Percentiles rank a stretch among this genome's conserved stretches.
These are phyloP conservation scores for Papiliotrema terrestris DNA, from an alignment of 1,284 basidiomycete genomes.

Conservation along the genomic window DNA sequence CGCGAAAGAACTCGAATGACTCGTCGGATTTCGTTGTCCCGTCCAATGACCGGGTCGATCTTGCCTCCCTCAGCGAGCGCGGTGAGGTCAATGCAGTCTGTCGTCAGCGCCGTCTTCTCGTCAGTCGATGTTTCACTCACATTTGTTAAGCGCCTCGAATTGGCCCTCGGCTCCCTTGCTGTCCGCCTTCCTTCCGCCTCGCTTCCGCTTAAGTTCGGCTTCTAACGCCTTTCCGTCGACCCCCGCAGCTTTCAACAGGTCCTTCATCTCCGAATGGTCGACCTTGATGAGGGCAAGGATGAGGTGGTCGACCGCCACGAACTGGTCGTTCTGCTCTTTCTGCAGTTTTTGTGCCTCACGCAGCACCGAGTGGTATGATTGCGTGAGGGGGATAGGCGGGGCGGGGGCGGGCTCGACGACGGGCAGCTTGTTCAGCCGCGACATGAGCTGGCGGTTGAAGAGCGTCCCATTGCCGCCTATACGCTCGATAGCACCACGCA, in stretches of 20 bases:
- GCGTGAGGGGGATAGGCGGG: slow-evolving; percentile 62
- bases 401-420: slow-evolving; percentile 81
- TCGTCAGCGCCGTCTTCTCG: slow-evolving; percentile 3
- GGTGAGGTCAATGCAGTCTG: slow-evolving; percentile 48
- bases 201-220: slow-evolving; percentile 52
- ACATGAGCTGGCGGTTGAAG: slow-evolving; percentile 43
- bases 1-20: slow-evolving; percentile 71
- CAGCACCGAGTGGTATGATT: slow-evolving; percentile 63
- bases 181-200: slow-evolving; percentile 56
- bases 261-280: slow-evolving; percentile 45
- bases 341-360: slow-evolving; percentile 75
- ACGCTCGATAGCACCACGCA: slow-evolving; percentile 42
- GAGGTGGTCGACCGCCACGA: slow-evolving; percentile 85
- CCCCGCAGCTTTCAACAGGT: slow-evolving; percentile 52
- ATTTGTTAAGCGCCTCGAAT: slow-evolving; percentile 52
- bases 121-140: slow-evolving; percentile 23
- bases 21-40: slow-evolving; percentile 54
- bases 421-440: slow-evolving; percentile 58
- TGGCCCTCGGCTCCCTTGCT: slow-evolving; percentile 52
- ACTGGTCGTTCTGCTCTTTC: slow-evolving; percentile 81
- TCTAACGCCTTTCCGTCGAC: slow-evolving; percentile 52
- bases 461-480: slow-evolving; percentile 41
- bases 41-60: slow-evolving; percentile 59
- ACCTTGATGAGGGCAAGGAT: slow-evolving; percentile 67
- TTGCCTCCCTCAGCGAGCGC: slow-evolving; percentile 53